A percentile compares a stretch with the other conserved stretches of the same genome.
Evolutionary conservation across 225 moss, liverwort and hornwort genomes (phyloP).

Genomic region (Takakia lepidozioides): DNA sequence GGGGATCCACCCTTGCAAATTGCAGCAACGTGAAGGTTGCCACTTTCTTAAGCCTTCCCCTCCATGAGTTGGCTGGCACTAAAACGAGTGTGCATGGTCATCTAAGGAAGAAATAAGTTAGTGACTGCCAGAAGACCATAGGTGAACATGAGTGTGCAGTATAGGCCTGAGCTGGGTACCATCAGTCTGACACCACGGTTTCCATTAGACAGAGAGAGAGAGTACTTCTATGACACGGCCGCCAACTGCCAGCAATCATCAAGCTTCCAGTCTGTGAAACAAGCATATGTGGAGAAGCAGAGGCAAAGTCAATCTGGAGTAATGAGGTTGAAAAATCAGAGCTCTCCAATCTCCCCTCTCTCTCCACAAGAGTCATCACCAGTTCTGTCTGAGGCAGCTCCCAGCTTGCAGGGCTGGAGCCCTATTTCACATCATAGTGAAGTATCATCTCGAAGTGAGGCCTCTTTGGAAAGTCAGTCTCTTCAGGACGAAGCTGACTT

Average conservation of each 20-base stretch:
- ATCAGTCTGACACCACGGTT: constrained; percentile 41
- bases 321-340: constrained; percentile 25
- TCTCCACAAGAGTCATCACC: constrained; percentile 43
- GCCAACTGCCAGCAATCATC: constrained; percentile 34
- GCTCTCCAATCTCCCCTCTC: constrained; percentile 41
- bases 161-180: constrained; percentile 49
- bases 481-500: constrained; percentile 30
- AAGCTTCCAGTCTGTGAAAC: constrained; percentile 13
- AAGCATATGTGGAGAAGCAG: constrained; percentile 5
- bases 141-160: constrained; percentile 61
- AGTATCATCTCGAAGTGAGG: constrained; percentile 28
- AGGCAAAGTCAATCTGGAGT: constrained; percentile 22
- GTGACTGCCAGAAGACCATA: too few relatives aligned
- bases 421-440: constrained; percentile 38
- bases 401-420: constrained; percentile 31
- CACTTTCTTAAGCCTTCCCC: too few relatives aligned
- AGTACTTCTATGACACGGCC: constrained; percentile 34
- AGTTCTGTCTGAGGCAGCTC: constrained; percentile 26
- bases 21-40: too few relatives aligned
- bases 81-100: too few relatives aligned
- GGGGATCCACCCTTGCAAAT: too few relatives aligned
- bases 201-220: constrained; percentile 21
- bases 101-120: too few relatives aligned
- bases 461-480: constrained; percentile 23
- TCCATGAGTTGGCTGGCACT: too few relatives aligned